Percentiles rank a stretch among this genome's conserved stretches.
Conservation (phyloP, 2,329 filamentous ascomycete genomes). For the Pezicula carpinea region DNA sequence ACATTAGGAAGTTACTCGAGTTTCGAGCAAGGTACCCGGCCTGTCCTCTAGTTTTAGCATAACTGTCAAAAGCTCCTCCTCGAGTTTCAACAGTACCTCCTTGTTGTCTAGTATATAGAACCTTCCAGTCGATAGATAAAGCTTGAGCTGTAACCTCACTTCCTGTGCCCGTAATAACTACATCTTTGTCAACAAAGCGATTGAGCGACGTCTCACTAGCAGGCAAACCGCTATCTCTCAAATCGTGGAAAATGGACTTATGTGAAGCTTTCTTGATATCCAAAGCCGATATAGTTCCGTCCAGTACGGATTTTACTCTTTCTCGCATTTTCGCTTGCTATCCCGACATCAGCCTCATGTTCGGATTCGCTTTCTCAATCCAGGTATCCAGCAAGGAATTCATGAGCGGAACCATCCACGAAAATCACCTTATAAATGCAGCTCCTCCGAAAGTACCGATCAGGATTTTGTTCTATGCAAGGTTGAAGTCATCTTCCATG, state of each 20-base stretch:
- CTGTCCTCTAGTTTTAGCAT: slow-evolving; percentile 1
- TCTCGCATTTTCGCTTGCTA: slow-evolving; percentile 11
- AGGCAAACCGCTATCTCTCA: slow-evolving; percentile 15
- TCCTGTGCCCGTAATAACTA: slow-evolving; percentile 23
- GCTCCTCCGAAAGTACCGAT: neutral
- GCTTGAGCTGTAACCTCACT: slow-evolving; percentile 13
- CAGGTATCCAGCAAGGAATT: neutral
- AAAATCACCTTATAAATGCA: neutral
- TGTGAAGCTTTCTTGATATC: slow-evolving; percentile 3
- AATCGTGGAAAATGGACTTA: slow-evolving; percentile 9
- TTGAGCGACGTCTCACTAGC: slow-evolving; percentile 2
- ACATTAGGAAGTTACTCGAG: slow-evolving; percentile 22
- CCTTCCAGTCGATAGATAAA: slow-evolving; percentile 10
- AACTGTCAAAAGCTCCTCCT: slow-evolving; percentile 10
- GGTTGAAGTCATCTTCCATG: slow-evolving; percentile 7
- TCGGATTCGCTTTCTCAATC: neutral
- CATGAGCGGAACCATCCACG: slow-evolving; percentile 1
- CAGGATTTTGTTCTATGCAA: slow-evolving; percentile 1
- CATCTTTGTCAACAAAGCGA: slow-evolving; percentile 21
- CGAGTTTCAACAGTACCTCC: slow-evolving; percentile 9
- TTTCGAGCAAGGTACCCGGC: slow-evolving; percentile 8
- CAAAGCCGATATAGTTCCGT: neutral
- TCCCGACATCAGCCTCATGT: slow-evolving; percentile 4
- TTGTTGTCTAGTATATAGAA: slow-evolving; percentile 16
- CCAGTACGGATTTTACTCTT: slow-evolving; percentile 9